Base-by-base conservation (phyloP, 1,139 yeast species). In the Geotrichum aggregatum region DNA sequence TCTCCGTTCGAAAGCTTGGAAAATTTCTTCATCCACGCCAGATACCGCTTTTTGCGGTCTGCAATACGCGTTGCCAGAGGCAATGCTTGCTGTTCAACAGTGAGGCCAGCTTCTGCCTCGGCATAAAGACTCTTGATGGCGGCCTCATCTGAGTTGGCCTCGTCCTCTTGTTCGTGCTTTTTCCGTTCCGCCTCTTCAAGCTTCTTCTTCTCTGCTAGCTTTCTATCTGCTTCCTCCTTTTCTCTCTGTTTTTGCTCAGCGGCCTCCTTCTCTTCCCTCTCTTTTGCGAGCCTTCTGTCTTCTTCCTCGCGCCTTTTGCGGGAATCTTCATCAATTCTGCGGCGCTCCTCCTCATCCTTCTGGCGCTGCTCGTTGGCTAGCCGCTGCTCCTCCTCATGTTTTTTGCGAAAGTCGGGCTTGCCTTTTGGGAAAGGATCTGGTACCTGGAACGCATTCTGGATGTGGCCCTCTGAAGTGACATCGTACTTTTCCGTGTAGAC, bases 361-460 rank as follows among this genome's bases (percentile, higher is more conserved):
- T 40, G 24, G n/a, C 31, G 33, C 16, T 42, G 21, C 19, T 44
- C 45, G 26, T 45, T 40, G 21, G 21, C 33, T 11, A 30, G 46
- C 35, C 42, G 31, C 39, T 38, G 28, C 13, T 52, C 52, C 30
- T 54, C 56, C 14, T 50, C 51, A 33, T 50, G 51, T 36, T 50
- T 54, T 22, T 42, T 39, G 16, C 56, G 47, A 13, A 50, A 46
- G 43, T 54, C 56, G 24, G 56, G 56, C 16, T 47, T 54, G 10
- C 56, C 56, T 34, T 50, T 49, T 21, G 56, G 56, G 43, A 54
- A 54, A 14, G 56, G 56, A 26, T 54, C 50, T 2, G 56, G 56
- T 2, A 42, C 52, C 28, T 48, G 52, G 22, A 50, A 47, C 5
- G 52, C 53, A 6, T 39, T 30, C 14, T 45, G 49, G 28, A 24